Conservation (phyloP, 768 basidiomycete species). For the Butyriboletus loyo region DNA sequence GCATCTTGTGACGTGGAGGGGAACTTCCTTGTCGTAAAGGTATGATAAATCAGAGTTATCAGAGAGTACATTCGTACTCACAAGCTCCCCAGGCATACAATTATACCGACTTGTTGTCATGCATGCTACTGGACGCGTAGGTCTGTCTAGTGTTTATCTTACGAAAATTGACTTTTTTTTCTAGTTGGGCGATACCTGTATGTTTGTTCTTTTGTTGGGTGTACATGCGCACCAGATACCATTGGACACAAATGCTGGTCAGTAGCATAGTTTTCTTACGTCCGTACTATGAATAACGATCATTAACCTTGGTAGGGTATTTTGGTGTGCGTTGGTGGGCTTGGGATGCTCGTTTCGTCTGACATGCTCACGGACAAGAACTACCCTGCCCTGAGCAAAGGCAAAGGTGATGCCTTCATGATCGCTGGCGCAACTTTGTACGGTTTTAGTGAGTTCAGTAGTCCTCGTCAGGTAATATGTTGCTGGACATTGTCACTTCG, state of each 20-base stretch:
- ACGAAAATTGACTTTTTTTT: conserved; percentile 1
- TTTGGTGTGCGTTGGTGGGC: conserved; percentile 66
- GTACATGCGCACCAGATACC: conserved; percentile 76
- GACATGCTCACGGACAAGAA: conserved; percentile 78
- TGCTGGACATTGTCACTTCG: neutral
- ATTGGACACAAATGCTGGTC: conserved; percentile 81
- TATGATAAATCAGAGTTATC: conserved; percentile 16
- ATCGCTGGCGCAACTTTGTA: conserved; percentile 82
- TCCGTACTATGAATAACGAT: neutral
- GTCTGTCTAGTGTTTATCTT: conserved; percentile 18
- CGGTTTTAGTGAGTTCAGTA: conserved; percentile 65
- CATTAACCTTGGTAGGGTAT: conserved; percentile 49
- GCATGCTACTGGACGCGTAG: conserved; percentile 89
- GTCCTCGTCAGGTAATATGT: neutral
- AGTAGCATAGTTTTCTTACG: conserved; percentile 16
- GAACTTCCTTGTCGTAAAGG: conserved; percentile 83
- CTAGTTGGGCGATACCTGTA: conserved; percentile 84
- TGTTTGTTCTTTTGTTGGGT: conserved; percentile 82
- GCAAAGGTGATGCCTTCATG: conserved; percentile 85
- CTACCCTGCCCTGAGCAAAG: conserved; percentile 59
- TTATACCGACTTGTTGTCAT: conserved; percentile 83
- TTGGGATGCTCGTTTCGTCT: conserved; percentile 76
- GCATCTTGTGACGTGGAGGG: conserved; percentile 84
- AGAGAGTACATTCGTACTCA: neutral
- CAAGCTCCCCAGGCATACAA: conserved; percentile 58